Evolutionary conservation across 176 grass and related monocot genomes (phyloP), one percentile per base, ranked within the genome.

Genomic region (Lolium rigidum): DNA sequence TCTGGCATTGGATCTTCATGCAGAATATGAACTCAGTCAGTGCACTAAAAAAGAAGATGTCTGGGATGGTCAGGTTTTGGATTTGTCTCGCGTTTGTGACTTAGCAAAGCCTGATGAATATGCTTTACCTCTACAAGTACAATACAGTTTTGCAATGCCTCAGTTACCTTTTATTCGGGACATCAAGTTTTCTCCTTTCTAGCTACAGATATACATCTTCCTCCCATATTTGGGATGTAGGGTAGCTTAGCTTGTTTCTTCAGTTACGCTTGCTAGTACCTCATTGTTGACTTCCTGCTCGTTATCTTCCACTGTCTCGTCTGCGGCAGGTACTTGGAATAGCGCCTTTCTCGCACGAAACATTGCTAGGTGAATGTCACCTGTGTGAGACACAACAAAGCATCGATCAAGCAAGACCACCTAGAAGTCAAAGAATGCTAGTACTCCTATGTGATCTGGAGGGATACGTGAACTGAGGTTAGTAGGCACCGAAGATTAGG

Each of bases 291-390:
- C 6, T 62, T 78, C 55, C 59, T 83, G 38, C 35, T 90, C 55
- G 50, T 88, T 41, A 54, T 38, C 38, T 74, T 15, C 86, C 0
- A 61, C 71, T 0, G 50, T 3, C 37, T 87, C 66, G 14, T 44
- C 76, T 47, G 72, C 5, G 18, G 64, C 71, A 59, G 72, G 10
- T 55, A 76, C 54, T 24, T 93, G 77, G 11, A 48, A 88, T 15
- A 64, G 16, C 10, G 39, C 71, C 84, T 93, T 98, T 25, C 58
- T 67, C 7, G 87, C 93, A 22, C 89, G 93, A 69, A 98, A 98
- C 85, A 98, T 87, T 7, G 93, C 95, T 58, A 95, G 37, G 65
- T 95, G 83, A 31, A 66, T 80, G 78, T 92, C 91, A 85, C 92
- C 92, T 93, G 89, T 93, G 89, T 17, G 56, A 1, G 63, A 66